Base-by-base conservation (phyloP, 345 rosid species). In the Ricinus communis region DNA sequence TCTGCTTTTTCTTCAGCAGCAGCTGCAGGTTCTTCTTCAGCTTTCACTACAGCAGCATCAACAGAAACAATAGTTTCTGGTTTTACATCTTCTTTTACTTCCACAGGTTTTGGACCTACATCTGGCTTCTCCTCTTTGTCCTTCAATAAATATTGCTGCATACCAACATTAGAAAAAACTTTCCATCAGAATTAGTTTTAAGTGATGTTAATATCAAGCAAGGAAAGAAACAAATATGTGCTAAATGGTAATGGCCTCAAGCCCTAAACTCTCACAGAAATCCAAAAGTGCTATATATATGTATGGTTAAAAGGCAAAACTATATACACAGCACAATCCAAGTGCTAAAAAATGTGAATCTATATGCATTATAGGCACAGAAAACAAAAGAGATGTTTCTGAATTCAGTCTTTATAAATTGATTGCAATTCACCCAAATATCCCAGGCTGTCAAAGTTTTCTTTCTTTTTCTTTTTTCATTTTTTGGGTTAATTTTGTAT, bases 121-220 rank as follows among this genome's bases (percentile, higher is more conserved):
- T 74, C 85, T 62, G 74, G 68, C 76, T 86, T 87, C 77, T 69
- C 87, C 45, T 85, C 97, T 80, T 90, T 83, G 70, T 80, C 89
- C 74, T 82, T 72, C 87, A 94, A 76, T 22, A 80, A 69, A 80
- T 94, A 94, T 79, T 91, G 91, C 97, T 91, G 76, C 64, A 74
- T 43, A 18, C 50, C 68, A 47, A 25, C 28, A 81, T 60, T 21
- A 51, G 7, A 31, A 11, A 50, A 50, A 71, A 54, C 3, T 28
- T 67, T 45, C 31, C 53, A 61, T 36, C 54, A 58, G 21, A 30
- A 33, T 74, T 62, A 46, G 41, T 45, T 65, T 67, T 62, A 54
- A 28, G 47, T 12, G 4, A 33, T 2, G 38, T 33, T 45, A 36
- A 30, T 59, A 71, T 50, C 59, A 65, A n/a, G 60, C 50, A 24